Evolutionary conservation across 306 rosid species (phyloP), one percentile per base, ranked within the genome.

Genomic region (Trifolium subterraneum): DNA sequence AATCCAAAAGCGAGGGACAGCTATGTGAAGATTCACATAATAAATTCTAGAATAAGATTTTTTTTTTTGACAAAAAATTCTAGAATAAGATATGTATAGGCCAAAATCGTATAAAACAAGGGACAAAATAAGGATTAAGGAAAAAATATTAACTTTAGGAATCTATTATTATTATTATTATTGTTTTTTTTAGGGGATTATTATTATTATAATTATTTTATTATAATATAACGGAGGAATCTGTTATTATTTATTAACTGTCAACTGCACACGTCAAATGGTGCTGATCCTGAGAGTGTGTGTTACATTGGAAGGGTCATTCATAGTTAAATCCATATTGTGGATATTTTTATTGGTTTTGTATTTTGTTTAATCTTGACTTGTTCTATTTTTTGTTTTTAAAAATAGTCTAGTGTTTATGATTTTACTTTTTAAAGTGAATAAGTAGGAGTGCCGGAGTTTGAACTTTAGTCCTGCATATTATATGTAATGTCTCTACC

Each of bases 1-100:
- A 77, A 31, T 71, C 64, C 11, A 62, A 38, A 50, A 10, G 39
- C 33, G 55, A 70, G 51, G 55, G 55, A 77, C 33, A 48, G 25
- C 27, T 79, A 63, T 79, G 27, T 52, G 67, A 63, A 41, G 67
- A 56, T 63, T 70, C 76, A 63, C n/a, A 38, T 67, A 58, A 23
- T 42, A 78, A 61, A 61, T 59, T 62, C 66, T 19, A 19, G 31
- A 47, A 75, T 44, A 71, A 64, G 13, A 2, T 5, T n/a, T n/a
- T n/a, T n/a, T n/a, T n/a, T n/a, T n/a, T n/a, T n/a, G n/a, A n/a
- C n/a, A n/a, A n/a, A n/a, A 78, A 61, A 61, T 59, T 62, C 66
- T 19, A 19, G 31, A 47, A 75, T 44, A 71, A 64, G 13, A 2
- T 5, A 38, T 38, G 47, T 6, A 2, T 7, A 15, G 65, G 72